Base-by-base conservation (phyloP, 106 monocot genomes). In the Apostasia shenzhenica region DNA sequence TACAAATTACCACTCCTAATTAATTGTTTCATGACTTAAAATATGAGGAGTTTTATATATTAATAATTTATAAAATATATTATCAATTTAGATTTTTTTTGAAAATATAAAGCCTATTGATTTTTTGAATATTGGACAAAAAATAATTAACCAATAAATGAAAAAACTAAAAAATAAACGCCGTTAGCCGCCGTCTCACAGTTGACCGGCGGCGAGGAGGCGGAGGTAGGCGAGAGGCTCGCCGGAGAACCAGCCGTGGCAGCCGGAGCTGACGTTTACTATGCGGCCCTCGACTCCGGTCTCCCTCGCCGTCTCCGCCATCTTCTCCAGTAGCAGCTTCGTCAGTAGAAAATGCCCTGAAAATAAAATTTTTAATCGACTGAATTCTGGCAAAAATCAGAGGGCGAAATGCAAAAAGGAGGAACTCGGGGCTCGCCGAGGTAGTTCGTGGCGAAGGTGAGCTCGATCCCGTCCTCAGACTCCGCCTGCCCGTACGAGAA, bases 381-480 rank as follows among this genome's bases (percentile, higher is more conserved):
- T 45, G 43, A 43, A 14, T 70, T 57, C 14, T 9, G 42, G 5
- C 2, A 45, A 48, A 59, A 48, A 1, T 4, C 14, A 12, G 3
- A 55, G 14, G 9, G 6, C 6, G 1, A 56, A 2, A 6, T 8
- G 3, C 12, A 8, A 69, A 44, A 4, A n/a, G 13, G 45, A 43
- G 13, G 3, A 10, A 61, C 9, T 0, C 8, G 0, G 3, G 42
- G 46, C 11, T 46, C 73, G 81, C 88, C 88, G 48, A 84, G 59
- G 63, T 84, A 84, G 59, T 88, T 84, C 3, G 78, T 84, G 46
- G 84, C 88, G 52, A 88, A 88, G 38, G 81, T 76, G 76, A 79
- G 84, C 79, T 88, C 88, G 47, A 81, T 57, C 6, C 75, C 75
- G 71, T 88, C 84, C 37, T 84, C 84, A 0, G 81, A 57, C 48